Base-by-base conservation (phyloP, 768 basidiomycete species). In the Gautieria morchelliformis region DNA sequence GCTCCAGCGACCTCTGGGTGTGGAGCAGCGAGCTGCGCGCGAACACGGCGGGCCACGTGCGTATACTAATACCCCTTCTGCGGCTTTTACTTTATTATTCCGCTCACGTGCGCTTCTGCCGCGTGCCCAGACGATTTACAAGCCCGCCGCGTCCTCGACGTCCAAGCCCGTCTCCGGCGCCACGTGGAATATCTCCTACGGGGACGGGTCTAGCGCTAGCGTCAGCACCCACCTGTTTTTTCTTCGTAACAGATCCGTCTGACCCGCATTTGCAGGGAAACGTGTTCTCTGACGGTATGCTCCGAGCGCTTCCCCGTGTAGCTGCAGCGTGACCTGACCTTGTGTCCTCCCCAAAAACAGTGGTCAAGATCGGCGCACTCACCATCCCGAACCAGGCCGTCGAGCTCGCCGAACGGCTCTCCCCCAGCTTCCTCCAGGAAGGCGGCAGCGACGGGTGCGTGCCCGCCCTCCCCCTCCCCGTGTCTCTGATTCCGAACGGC, bases 361-460 rank as follows among this genome's bases (percentile, higher is more conserved):
- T 56, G 24, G 37, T 63, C 54, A 49, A 51, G 27, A 44, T 59
- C 5, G 54, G 54, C 24, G 20, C 37, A 24, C 59, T 74, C 19
- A 47, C 66, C 30, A 64, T 74, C 48, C 64, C 68, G 4, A 65
- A 63, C 35, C 73, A 73, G 59, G 71, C 69, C 19, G 67, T 74
- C 52, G 73, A 74, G 64, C 64, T 69, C 42, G 70, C 73, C 7
- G 59, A 67, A 62, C 64, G 70, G 54, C 65, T 73, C 44, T 69
- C 68, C 63, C 45, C 62, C 8, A 64, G 64, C 56, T 74, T 74
- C 66, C 56, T 69, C 33, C 59, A 63, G 22, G 70, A 69, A 42
- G 66, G 65, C 15, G 67, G 69, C 11, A 71, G 68, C 63, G 72
- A 73, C 57, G 73, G 55, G 59, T 53, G 17, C 32, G 19, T n/a